Conservation (phyloP, 352 stramenopile genomes). For the Poterioochromonas sp. region DNA sequence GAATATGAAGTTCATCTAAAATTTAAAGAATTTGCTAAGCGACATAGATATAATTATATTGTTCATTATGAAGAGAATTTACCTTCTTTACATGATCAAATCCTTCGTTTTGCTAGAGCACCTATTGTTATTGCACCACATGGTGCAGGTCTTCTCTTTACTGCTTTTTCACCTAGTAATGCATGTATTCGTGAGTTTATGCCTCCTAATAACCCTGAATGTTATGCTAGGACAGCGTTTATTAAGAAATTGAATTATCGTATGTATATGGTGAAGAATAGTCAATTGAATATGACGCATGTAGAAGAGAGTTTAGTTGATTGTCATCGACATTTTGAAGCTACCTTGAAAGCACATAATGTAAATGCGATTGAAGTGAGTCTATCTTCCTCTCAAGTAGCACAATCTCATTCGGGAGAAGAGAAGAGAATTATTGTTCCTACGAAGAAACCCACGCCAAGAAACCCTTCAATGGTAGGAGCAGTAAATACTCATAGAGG, state of each 20-base stretch:
- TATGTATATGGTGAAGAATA: not conserved
- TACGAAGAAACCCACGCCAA: too few species aligned
- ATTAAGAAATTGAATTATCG: not conserved
- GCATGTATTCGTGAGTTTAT: conserved; percentile 3
- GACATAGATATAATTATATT: not conserved
- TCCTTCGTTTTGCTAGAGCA: not conserved
- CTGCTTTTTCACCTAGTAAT: not conserved
- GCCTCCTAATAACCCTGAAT: not conserved
- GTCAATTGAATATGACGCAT: not conserved
- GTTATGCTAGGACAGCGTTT: not conserved
- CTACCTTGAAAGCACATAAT: too few species aligned
- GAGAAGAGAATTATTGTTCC: too few species aligned
- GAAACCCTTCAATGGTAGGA: too few species aligned
- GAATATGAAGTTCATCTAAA: not conserved
- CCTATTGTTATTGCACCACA: not conserved
- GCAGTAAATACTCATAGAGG: too few species aligned
- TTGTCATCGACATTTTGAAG: too few species aligned
- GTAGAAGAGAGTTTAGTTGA: too few species aligned
- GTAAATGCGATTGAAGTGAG: too few species aligned
- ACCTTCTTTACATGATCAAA: conserved; percentile 4
- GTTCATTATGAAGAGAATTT: not conserved
- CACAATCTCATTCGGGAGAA: too few species aligned
- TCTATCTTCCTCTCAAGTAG: too few species aligned
- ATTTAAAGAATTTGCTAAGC: not conserved
- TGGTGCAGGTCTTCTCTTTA: not conserved